A percentile compares a stretch with the other conserved stretches of the same genome.
Evolutionary conservation across 352 stramenopile genomes (phyloP).

Genomic region (Sclerospora graminicola): DNA sequence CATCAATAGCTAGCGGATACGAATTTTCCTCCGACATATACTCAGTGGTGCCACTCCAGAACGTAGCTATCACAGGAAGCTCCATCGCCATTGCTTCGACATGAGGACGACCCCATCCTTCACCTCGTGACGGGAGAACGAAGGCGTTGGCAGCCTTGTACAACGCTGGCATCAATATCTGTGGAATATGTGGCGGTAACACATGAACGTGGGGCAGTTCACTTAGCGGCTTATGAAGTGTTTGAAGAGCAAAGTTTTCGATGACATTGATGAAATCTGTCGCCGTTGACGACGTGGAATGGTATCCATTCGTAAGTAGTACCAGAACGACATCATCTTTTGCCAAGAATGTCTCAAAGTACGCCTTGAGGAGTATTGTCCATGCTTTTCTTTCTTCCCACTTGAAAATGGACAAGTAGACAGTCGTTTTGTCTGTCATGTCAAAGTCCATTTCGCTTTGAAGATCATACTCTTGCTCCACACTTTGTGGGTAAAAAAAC

Average conservation of each 20-base stretch:
- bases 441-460: slow-evolving; percentile 17
- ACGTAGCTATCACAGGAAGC: slow-evolving; percentile 84
- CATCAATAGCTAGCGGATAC: slow-evolving; percentile 70
- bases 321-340: slow-evolving; percentile 66
- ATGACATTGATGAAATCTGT: slow-evolving; percentile 46
- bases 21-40: slow-evolving; percentile 85
- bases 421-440: slow-evolving; percentile 37
- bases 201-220: slow-evolving; percentile 54
- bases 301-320: slow-evolving; percentile 85
- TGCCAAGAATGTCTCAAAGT: slow-evolving; percentile 60
- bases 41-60: slow-evolving; percentile 86
- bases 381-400: slow-evolving; percentile 90
- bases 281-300: slow-evolving; percentile 35
- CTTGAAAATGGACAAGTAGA: slow-evolving; percentile 92
- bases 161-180: slow-evolving; percentile 41
- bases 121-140: slow-evolving; percentile 86
- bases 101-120: slow-evolving; percentile 90
- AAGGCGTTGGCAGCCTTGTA: slow-evolving; percentile 80
- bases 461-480: slow-evolving; percentile 41
- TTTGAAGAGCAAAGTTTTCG: slow-evolving; percentile 37
- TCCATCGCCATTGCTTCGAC: slow-evolving; percentile 92
- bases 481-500: slow-evolving; percentile 72
- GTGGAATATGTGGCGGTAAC: slow-evolving; percentile 47
- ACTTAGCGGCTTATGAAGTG: slow-evolving; percentile 29
- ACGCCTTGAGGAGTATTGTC: slow-evolving; percentile 79